A percentile compares a stretch with the other conserved stretches of the same genome.
phyloP scores from a whole-genome alignment of 106 monocot species.

The Allium sativum region DNA sequence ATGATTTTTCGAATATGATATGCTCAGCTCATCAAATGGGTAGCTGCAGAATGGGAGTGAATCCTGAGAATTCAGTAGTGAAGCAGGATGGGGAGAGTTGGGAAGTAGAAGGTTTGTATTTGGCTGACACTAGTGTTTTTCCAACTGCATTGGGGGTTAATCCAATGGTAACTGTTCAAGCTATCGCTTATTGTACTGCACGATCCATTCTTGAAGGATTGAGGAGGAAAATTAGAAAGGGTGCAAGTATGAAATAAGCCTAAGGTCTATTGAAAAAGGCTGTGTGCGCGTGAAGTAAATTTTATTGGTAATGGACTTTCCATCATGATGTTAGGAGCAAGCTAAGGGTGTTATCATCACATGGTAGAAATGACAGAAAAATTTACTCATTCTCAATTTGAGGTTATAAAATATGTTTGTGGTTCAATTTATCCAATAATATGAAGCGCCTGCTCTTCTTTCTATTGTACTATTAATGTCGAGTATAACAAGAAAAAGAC shows the following conservation, averaged over 20 bases:
- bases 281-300: too few relatives aligned
- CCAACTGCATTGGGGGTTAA: constrained; percentile 75
- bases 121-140: constrained; percentile 49
- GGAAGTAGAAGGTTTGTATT: constrained; percentile 62
- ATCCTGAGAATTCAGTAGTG: constrained; percentile 22
- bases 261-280: too few relatives aligned
- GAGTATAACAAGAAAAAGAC: too few relatives aligned
- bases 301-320: background rate
- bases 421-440: too few relatives aligned
- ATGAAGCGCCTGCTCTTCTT: too few relatives aligned
- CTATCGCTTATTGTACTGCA: constrained; percentile 63
- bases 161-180: constrained; percentile 76
- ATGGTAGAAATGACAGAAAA: too few relatives aligned
- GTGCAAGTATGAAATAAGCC: background rate
- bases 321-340: background rate
- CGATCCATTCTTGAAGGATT: constrained; percentile 26
- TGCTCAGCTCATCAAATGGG: constrained; percentile 88
- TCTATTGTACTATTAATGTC: too few relatives aligned
- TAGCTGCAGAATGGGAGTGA: constrained; percentile 60
- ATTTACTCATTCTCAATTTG: too few relatives aligned
- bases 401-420: too few relatives aligned
- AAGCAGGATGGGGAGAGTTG: constrained; percentile 41
- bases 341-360: too few relatives aligned
- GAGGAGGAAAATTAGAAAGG: constrained; percentile 12
- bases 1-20: constrained; percentile 14